A percentile compares a stretch with the other conserved stretches of the same genome.
phyloP scores from a whole-genome alignment of 164 flowering plant genomes.

The Houttuynia cordata region DNA sequence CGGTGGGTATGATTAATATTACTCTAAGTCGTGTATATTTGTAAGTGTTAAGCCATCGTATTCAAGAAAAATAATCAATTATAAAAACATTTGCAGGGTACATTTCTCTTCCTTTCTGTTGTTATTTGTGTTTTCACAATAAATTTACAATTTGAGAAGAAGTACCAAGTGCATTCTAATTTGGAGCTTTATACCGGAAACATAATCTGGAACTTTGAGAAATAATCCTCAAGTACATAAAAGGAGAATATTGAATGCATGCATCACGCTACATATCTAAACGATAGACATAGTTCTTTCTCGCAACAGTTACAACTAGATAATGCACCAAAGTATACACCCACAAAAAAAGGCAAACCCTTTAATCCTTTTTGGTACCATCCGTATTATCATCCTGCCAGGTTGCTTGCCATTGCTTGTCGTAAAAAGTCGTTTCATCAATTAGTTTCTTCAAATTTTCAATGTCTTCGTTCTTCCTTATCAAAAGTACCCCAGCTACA shows the following conservation, averaged over 20 bases:
- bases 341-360: neutral
- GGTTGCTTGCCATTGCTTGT: conserved; percentile 99
- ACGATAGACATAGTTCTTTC: conserved; percentile 35
- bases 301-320: conserved; percentile 16
- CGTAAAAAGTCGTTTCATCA: conserved; percentile 85
- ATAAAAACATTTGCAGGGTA: no score
- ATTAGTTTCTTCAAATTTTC: conserved; percentile 70
- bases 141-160: no score
- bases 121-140: no score
- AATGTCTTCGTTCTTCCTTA: conserved; percentile 87
- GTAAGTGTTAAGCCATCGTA: no score
- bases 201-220: conserved; percentile 13
- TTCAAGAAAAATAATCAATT: no score
- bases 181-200: no score
- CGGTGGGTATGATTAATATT: no score
- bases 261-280: neutral
- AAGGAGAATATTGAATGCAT: no score
- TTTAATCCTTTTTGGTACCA: conserved; percentile 17
- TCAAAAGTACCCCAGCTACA: conserved; percentile 67
- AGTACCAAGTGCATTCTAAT: no score
- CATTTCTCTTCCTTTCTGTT: no score
- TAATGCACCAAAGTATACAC: neutral
- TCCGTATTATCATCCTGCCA: conserved; percentile 69
- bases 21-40: no score
- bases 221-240: no score